A percentile compares a stretch with the other conserved stretches of the same genome.
Evolutionary conservation across 257 asterid genomes (phyloP).

Genomic region (Solanum gracilifrons): DNA sequence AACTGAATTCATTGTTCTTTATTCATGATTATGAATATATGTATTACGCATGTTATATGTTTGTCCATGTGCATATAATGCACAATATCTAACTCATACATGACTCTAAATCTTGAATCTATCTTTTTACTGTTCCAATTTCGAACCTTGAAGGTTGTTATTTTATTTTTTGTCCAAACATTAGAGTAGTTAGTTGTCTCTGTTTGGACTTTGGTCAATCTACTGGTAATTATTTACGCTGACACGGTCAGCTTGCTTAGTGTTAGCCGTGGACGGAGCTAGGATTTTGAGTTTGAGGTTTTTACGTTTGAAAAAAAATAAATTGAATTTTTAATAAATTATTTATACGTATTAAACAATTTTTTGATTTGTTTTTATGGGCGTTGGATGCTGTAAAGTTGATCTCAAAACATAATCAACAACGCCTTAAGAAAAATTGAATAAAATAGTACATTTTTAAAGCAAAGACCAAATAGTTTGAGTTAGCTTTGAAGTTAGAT

Average conservation of each 20-base stretch:
- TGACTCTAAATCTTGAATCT: background rate
- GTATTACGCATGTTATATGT: background rate
- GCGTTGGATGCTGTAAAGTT: too few relatives aligned
- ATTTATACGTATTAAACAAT: too few relatives aligned
- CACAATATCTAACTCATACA: background rate
- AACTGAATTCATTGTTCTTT: background rate
- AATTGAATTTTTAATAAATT: too few relatives aligned
- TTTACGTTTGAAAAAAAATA: too few relatives aligned
- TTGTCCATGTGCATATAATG: background rate
- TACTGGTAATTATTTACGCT: background rate
- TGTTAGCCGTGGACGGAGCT: too few relatives aligned
- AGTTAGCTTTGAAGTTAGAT: too few relatives aligned
- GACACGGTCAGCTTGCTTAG: background rate
- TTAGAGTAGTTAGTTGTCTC: background rate
- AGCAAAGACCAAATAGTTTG: too few relatives aligned
- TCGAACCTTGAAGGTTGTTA: background rate
- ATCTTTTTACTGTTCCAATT: background rate
- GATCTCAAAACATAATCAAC: too few relatives aligned
- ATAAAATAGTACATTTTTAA: too few relatives aligned
- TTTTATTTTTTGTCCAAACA: background rate
- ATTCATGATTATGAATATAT: background rate
- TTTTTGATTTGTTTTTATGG: too few relatives aligned
- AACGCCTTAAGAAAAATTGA: too few relatives aligned
- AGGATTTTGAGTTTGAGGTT: too few relatives aligned
- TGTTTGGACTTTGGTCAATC: background rate